A percentile compares a stretch with the other conserved stretches of the same genome.
Conservation (phyloP, 1,284 basidiomycete species). For the Ustilago shanxiensis region DNA sequence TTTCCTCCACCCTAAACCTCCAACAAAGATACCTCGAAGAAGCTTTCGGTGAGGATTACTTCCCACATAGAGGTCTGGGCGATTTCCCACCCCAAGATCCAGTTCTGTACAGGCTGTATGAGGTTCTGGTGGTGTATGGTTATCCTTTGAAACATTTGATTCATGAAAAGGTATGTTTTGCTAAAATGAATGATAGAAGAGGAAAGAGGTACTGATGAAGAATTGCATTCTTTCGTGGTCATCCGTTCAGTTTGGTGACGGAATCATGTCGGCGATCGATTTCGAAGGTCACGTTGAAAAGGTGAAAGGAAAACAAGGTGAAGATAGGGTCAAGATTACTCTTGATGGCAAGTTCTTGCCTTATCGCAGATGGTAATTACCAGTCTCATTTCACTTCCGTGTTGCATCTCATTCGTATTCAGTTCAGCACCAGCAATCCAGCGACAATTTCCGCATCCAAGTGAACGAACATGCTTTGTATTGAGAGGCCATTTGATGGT, state of each 20-base stretch:
- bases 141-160: slow-evolving; percentile 64
- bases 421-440: not conserved
- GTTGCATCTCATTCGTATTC: not conserved
- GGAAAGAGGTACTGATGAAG: not conserved
- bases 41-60: slow-evolving; percentile 56
- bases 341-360: slow-evolving; percentile 64
- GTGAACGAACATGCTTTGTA: not conserved
- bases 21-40: slow-evolving; percentile 34
- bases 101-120: slow-evolving; percentile 51
- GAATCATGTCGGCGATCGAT: slow-evolving; percentile 67
- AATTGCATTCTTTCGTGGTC: not conserved
- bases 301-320: slow-evolving; percentile 57
- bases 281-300: slow-evolving; percentile 64
- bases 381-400: not conserved
- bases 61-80: slow-evolving; percentile 57
- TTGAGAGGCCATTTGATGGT: not conserved
- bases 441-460: not conserved
- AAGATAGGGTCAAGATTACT: slow-evolving; percentile 63
- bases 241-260: slow-evolving; percentile 51
- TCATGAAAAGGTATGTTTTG: slow-evolving; percentile 63
- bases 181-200: not conserved
- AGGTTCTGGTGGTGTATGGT: slow-evolving; percentile 63
- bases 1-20: slow-evolving; percentile 50
- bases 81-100: slow-evolving; percentile 60
- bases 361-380: slow-evolving; percentile 53